These are phyloP conservation scores for Brassica cretica DNA, from an alignment of 345 rosid genomes.

Conservation along the genomic window DNA sequence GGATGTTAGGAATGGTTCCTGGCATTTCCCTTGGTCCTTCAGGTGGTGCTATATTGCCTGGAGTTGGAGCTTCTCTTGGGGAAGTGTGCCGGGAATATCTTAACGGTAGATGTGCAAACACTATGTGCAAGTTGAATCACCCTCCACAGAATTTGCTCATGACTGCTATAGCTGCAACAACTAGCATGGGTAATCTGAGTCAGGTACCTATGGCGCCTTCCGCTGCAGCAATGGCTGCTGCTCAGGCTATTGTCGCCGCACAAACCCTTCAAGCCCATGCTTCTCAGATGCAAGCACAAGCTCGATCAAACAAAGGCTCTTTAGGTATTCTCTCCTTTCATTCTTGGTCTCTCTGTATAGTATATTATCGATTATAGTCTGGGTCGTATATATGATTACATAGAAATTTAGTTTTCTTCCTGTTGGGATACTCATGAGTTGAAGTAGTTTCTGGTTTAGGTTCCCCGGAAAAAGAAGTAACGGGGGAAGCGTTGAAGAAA, in stretches of 20 bases:
- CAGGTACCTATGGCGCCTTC: conserved; percentile 99
- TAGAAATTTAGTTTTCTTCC: conserved; percentile 13
- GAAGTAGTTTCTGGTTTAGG: conserved; percentile 43
- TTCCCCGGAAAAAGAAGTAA: conserved; percentile 56
- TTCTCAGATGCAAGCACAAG: conserved; percentile 86
- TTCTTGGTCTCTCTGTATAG: neutral
- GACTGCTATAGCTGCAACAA: conserved; percentile 96
- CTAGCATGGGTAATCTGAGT: conserved; percentile 82
- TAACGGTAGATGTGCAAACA: conserved; percentile 73
- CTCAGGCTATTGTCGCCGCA: conserved; percentile 98
- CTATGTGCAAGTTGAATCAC: conserved; percentile 85
- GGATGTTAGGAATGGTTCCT: conserved; percentile 90
- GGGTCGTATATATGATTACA: neutral
- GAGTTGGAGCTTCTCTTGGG: conserved; percentile 93
- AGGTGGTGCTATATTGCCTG: conserved; percentile 95
- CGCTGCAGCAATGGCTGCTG: conserved; percentile 99
- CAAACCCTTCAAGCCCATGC: conserved; percentile 99
- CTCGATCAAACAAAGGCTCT: conserved; percentile 63
- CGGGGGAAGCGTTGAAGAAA: conserved; percentile 67
- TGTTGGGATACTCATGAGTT: conserved; percentile 18
- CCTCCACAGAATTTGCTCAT: conserved; percentile 91
- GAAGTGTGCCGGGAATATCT: conserved; percentile 95
- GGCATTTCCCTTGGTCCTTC: conserved; percentile 85
- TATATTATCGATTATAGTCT: neutral
- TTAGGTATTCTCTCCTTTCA: conserved; percentile 50